Conservation (phyloP, 116 monocot genomes). For the Zostera marina region DNA sequence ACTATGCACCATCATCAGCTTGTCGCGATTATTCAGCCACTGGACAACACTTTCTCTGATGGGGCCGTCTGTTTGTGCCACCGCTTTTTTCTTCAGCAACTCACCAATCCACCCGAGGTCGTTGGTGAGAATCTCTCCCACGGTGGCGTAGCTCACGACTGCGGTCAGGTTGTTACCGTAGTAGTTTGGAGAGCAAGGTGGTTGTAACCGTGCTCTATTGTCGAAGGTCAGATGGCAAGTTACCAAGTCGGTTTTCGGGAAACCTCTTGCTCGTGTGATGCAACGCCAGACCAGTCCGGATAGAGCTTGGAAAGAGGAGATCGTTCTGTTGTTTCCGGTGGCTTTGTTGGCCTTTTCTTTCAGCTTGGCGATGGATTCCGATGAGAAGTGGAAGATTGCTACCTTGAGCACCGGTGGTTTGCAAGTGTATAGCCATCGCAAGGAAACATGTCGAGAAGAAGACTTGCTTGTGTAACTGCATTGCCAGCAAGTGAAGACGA, state of each 20-base stretch:
- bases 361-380: slow-evolving; percentile 13
- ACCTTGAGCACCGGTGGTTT: slow-evolving; percentile 14
- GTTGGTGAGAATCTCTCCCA: slow-evolving; percentile 18
- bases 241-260: too few species aligned
- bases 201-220: too few species aligned
- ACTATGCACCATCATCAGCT: slow-evolving; percentile 6
- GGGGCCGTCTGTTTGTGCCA: slow-evolving; percentile 8
- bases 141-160: slow-evolving; percentile 8
- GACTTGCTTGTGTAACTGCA: too few species aligned
- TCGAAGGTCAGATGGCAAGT: too few species aligned
- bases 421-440: too few species aligned
- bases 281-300: slow-evolving; percentile 24
- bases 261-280: too few species aligned
- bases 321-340: background rate
- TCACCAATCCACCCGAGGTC: slow-evolving; percentile 24
- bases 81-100: slow-evolving; percentile 10
- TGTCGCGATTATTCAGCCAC: slow-evolving; percentile 16
- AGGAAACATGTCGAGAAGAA: too few species aligned
- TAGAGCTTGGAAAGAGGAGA: slow-evolving; percentile 45
- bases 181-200: too few species aligned
- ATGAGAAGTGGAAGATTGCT: slow-evolving; percentile 37
- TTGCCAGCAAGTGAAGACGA: too few species aligned
- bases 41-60: slow-evolving; percentile 8
- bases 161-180: slow-evolving; percentile 30
- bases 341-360: slow-evolving; percentile 36